Evolutionary conservation across 768 basidiomycete genomes (phyloP).

Genomic region (Lactifluus subvellereus): DNA sequence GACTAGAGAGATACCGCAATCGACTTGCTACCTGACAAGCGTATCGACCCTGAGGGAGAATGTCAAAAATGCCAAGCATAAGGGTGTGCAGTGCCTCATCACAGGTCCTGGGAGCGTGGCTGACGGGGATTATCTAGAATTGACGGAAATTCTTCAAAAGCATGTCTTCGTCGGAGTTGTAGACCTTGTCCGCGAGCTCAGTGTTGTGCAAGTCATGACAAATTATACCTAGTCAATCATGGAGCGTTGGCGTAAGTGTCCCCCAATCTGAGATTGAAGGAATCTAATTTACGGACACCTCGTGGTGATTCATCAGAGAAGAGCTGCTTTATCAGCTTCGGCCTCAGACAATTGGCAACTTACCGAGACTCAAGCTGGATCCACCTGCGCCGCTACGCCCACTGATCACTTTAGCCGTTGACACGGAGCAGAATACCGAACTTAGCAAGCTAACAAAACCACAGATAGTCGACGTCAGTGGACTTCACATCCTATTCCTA

Average conservation of each 20-base stretch:
- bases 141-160: conserved; percentile 77
- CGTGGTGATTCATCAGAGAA: conserved; percentile 49
- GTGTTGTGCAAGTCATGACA: conserved; percentile 81
- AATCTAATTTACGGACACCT: neutral
- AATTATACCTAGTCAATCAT: conserved; percentile 86
- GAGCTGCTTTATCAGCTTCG: conserved; percentile 95
- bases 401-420: conserved; percentile 74
- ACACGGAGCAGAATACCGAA: conserved; percentile 51
- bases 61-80: no score
- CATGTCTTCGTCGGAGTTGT: conserved; percentile 93
- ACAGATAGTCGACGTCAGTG: conserved; percentile 67
- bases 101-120: neutral
- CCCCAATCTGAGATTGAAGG: neutral
- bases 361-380: conserved; percentile 69
- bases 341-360: conserved; percentile 86
- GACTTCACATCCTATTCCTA: neutral
- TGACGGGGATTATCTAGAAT: conserved; percentile 41
- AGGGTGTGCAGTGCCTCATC: conserved; percentile 40
- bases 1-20: no score
- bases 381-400: conserved; percentile 71
- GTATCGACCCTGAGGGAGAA: no score
- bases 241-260: conserved; percentile 71
- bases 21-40: no score
- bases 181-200: conserved; percentile 64
- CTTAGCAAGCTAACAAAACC: no score